A percentile compares a stretch with the other conserved stretches of the same genome.
These are phyloP conservation scores for Phalaenopsis equestris DNA, from an alignment of 106 monocot genomes.

Conservation along the genomic window DNA sequence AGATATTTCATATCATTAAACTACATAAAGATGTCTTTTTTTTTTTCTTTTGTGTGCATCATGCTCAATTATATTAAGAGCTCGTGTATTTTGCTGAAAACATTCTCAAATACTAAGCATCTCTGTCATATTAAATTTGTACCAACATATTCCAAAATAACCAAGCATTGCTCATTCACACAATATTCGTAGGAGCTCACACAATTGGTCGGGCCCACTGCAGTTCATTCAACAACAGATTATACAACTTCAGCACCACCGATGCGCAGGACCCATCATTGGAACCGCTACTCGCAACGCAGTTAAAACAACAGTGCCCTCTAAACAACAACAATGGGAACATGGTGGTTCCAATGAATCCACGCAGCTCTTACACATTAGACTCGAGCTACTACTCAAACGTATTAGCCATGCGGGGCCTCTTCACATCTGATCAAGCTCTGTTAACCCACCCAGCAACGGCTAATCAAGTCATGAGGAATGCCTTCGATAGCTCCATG, in stretches of 20 bases:
- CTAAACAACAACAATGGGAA: not conserved
- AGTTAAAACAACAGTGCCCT: slow-evolving; percentile 19
- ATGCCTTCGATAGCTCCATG: not conserved
- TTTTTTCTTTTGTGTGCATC: too few relatives aligned
- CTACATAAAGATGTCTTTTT: too few relatives aligned
- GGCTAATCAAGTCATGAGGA: not conserved
- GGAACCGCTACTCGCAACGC: slow-evolving; percentile 4
- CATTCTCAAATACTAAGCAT: too few relatives aligned
- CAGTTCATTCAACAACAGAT: slow-evolving; percentile 21
- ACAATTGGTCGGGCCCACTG: slow-evolving; percentile 43
- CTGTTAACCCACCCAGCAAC: not conserved
- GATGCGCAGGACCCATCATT: slow-evolving; percentile 9
- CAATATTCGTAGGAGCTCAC: slow-evolving; percentile 29
- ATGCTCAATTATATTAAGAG: too few relatives aligned
- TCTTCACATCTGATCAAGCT: slow-evolving; percentile 3
- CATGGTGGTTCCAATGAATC: slow-evolving; percentile 4
- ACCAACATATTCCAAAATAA: too few relatives aligned
- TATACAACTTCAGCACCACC: slow-evolving; percentile 25
- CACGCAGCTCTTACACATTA: not conserved
- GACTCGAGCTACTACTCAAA: slow-evolving; percentile 12
- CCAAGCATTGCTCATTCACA: too few relatives aligned
- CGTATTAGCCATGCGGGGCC: not conserved
- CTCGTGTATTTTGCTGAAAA: too few relatives aligned
- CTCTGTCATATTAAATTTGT: too few relatives aligned
- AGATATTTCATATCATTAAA: too few relatives aligned